These are phyloP conservation scores for Plectranthus barbatus DNA, from an alignment of 257 asterid genomes.

Conservation along the genomic window DNA sequence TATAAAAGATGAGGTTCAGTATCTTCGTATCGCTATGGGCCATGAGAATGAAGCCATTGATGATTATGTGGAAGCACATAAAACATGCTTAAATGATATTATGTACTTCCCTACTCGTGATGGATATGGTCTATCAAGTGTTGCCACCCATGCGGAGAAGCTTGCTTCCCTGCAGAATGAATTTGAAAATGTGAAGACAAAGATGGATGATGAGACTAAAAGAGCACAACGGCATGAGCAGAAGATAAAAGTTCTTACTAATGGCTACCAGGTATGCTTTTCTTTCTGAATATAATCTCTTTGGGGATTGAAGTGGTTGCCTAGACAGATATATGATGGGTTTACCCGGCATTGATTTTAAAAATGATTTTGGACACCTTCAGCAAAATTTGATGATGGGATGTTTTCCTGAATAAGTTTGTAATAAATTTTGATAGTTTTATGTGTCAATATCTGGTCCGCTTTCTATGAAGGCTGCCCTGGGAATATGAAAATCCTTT, in stretches of 20 bases:
- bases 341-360: not conserved
- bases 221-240: constrained; percentile 80
- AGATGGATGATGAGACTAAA: constrained; percentile 85
- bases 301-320: not conserved
- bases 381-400: not conserved
- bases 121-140: constrained; percentile 78
- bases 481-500: not conserved
- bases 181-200: constrained; percentile 75
- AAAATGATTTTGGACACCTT: not conserved
- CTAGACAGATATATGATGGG: not conserved
- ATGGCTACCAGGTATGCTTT: constrained; percentile 76
- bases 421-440: not conserved
- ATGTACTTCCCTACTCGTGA: constrained; percentile 84
- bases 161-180: constrained; percentile 75
- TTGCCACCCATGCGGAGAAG: constrained; percentile 80
- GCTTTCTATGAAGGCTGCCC: not conserved
- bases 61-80: constrained; percentile 76
- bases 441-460: not conserved
- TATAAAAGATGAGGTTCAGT: constrained; percentile 49
- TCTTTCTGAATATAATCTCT: constrained; percentile 5
- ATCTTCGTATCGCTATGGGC: constrained; percentile 72
- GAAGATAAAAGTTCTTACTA: constrained; percentile 80
- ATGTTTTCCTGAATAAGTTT: not conserved
- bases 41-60: constrained; percentile 74
- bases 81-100: constrained; percentile 67